Percentiles rank a stretch among this genome's conserved stretches.
Conservation (phyloP, 176 grass and related monocot species). For the Musa schizocarpa region DNA sequence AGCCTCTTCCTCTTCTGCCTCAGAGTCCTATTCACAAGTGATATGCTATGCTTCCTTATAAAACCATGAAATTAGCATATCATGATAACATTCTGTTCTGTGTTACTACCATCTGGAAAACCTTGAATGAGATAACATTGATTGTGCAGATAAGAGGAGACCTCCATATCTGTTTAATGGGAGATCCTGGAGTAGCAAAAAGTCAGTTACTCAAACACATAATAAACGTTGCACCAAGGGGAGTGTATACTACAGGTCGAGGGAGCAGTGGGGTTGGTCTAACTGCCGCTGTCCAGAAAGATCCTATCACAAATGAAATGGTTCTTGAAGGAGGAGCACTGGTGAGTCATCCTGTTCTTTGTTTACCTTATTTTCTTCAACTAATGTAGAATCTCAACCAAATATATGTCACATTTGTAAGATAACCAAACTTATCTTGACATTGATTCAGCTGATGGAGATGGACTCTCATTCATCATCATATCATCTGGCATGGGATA, state of each 20-base stretch:
- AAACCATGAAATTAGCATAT: background rate
- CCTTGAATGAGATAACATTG: background rate
- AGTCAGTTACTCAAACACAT: slow-evolving; percentile 98
- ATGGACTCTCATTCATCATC: too few species aligned
- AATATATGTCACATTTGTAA: too few species aligned
- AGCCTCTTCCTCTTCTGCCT: background rate
- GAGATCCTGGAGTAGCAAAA: slow-evolving; percentile 98
- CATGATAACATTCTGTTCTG: background rate
- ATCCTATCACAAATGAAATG: slow-evolving; percentile 94
- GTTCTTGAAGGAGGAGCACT: slow-evolving; percentile 98
- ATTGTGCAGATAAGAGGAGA: slow-evolving; percentile 87
- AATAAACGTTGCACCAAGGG: slow-evolving; percentile 98
- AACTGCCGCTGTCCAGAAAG: slow-evolving; percentile 90
- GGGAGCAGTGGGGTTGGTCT: slow-evolving; percentile 98
- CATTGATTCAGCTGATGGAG: too few species aligned
- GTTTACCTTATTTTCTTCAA: background rate
- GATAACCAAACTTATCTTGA: too few species aligned
- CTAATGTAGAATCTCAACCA: background rate
- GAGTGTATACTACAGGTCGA: slow-evolving; percentile 92
- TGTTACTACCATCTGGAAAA: too few species aligned
- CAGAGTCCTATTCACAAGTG: background rate
- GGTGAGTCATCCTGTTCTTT: slow-evolving; percentile 37
- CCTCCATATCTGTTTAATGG: slow-evolving; percentile 95
- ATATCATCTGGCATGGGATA: too few species aligned
- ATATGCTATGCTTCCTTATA: background rate